Conservation (phyloP, 306 rosid species). For the Hippophae rhamnoides region DNA sequence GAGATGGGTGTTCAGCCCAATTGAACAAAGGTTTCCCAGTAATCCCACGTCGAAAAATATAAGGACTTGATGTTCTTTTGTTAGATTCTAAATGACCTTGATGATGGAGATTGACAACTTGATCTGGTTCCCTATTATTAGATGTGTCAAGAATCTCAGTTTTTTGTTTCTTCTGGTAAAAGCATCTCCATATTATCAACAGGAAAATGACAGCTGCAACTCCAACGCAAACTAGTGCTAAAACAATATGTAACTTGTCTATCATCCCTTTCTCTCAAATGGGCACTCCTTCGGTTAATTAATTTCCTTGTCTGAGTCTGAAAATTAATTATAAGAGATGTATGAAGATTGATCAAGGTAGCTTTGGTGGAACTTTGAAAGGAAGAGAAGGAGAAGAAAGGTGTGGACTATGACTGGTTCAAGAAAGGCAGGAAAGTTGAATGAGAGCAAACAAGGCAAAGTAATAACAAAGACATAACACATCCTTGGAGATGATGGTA, state of each 20-base stretch:
- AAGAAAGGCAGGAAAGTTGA: conserved; percentile 31
- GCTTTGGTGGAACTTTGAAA: too few species aligned
- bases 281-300: too few species aligned
- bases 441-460: neutral
- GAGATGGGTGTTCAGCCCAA: conserved; percentile 69
- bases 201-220: conserved; percentile 9
- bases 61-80: conserved; percentile 29
- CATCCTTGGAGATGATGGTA: conserved; percentile 1
- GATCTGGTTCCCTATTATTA: conserved; percentile 1
- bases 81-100: conserved; percentile 20
- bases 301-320: too few species aligned
- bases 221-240: conserved; percentile 18
- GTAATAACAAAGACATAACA: conserved; percentile 7
- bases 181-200: conserved; percentile 21
- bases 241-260: conserved; percentile 25
- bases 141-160: neutral
- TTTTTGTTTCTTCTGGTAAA: conserved; percentile 1
- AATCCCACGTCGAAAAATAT: conserved; percentile 34
- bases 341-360: too few species aligned
- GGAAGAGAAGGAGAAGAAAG: conserved; percentile 9
- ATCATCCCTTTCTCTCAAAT: conserved; percentile 25
- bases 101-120: conserved; percentile 18
- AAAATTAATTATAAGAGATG: too few species aligned
- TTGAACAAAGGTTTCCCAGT: conserved; percentile 46
- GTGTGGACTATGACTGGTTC: conserved; percentile 54